A percentile compares a stretch with the other conserved stretches of the same genome.
phyloP scores from a whole-genome alignment of 169 alveolate genomes.

The Cryptosporidium sp. region DNA sequence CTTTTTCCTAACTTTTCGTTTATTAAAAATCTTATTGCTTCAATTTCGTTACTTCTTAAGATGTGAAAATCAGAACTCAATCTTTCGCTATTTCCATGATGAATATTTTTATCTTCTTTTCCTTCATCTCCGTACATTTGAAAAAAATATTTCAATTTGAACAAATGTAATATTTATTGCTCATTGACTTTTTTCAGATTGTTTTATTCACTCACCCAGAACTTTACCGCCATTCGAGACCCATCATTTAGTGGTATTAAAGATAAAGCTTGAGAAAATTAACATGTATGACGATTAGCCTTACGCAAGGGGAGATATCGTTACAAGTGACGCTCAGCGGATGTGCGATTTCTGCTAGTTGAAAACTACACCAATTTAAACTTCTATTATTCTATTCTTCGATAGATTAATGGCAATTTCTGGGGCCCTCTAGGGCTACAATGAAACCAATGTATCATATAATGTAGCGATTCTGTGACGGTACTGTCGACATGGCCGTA shows the following conservation, averaged over 20 bases:
- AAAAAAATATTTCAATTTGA: too few species aligned
- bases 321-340: conserved; percentile 99
- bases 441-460: conserved; percentile 50
- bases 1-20: not conserved
- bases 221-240: conserved; percentile 7
- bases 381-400: conserved; percentile 85
- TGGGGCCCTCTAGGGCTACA: conserved; percentile 87
- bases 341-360: conserved; percentile 99
- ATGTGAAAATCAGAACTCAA: not conserved
- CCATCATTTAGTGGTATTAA: conserved; percentile 33
- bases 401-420: conserved; percentile 94
- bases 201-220: too few species aligned
- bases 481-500: not conserved
- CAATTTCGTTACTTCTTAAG: not conserved
- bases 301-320: conserved; percentile 99
- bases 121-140: not conserved
- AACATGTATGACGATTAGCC: conserved; percentile 78
- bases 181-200: too few species aligned
- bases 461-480: not conserved
- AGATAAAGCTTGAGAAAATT: not conserved
- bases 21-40: not conserved
- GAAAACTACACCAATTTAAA: conserved; percentile 99
- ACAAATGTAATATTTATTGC: not conserved
- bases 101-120: not conserved
- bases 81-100: too few species aligned